phyloP scores from a whole-genome alignment of 1,139 yeast species.

The Casaregolazyma lundiana region DNA sequence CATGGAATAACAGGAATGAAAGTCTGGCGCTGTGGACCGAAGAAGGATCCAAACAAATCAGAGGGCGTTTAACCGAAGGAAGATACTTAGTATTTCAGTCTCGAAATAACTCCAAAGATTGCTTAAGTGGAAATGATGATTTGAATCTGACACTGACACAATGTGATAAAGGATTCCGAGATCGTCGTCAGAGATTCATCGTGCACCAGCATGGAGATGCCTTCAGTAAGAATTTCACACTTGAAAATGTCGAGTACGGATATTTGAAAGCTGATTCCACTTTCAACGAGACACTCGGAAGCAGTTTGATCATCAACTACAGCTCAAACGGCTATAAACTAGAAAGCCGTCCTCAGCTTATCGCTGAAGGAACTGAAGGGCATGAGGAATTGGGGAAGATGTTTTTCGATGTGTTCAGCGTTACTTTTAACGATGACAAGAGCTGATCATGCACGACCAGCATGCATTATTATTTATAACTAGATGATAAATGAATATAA shows the following conservation, averaged over 20 bases:
- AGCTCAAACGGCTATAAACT: not conserved
- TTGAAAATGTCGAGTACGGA: constrained; percentile 3
- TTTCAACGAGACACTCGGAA: constrained; percentile 7
- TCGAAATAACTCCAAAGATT: not conserved
- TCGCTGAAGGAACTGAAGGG: too few species aligned
- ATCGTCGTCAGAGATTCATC: constrained; percentile 3
- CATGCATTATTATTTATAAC: not conserved
- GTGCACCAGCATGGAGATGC: constrained; percentile 10
- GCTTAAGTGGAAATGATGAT: not conserved
- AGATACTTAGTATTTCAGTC: constrained; percentile 10
- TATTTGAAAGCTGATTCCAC: not conserved
- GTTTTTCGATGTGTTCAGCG: constrained; percentile 2
- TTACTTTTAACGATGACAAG: constrained; percentile 4
- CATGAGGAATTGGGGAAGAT: too few species aligned
- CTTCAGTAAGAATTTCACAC: constrained; percentile 7
- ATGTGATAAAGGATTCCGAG: not conserved
- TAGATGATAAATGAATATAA: not conserved
- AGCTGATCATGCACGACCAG: not conserved
- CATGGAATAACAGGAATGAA: constrained; percentile 7
- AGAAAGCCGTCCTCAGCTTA: not conserved
- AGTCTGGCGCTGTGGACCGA: constrained; percentile 4
- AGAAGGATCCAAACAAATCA: constrained; percentile 5
- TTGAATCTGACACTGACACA: not conserved
- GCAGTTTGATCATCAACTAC: not conserved
- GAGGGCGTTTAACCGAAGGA: constrained; percentile 9